phyloP scores from a whole-genome alignment of 192 early-diverging fungal genomes.

The Coemansia sp. region DNA sequence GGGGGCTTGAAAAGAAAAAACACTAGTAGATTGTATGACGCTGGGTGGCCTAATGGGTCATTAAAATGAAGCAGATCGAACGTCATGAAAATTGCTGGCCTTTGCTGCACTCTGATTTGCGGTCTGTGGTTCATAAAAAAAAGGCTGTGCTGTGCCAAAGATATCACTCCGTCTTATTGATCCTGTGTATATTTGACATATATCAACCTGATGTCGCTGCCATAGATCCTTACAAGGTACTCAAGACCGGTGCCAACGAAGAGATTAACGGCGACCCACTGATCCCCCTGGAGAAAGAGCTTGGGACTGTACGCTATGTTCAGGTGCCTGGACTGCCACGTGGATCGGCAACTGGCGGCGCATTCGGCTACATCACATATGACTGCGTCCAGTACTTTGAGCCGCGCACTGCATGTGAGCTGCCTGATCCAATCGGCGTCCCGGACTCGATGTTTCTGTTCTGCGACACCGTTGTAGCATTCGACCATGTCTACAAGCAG shows the following conservation, averaged over 20 bases:
- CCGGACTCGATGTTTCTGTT: slow-evolving; percentile 94
- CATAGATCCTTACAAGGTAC: slow-evolving; percentile 84
- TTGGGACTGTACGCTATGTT: slow-evolving; percentile 74
- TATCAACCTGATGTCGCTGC: neutral
- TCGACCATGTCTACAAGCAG: slow-evolving; percentile 91
- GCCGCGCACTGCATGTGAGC: slow-evolving; percentile 76
- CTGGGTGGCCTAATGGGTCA: neutral
- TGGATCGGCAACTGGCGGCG: slow-evolving; percentile 71
- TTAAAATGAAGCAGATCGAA: too few species aligned
- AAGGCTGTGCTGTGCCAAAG: too few species aligned
- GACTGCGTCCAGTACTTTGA: slow-evolving; percentile 99
- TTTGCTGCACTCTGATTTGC: too few species aligned
- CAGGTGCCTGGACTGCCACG: slow-evolving; percentile 77
- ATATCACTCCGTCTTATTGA: neutral
- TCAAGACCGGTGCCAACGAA: slow-evolving; percentile 75
- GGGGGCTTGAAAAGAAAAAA: too few species aligned
- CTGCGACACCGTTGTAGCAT: slow-evolving; percentile 93
- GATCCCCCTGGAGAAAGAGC: slow-evolving; percentile 79
- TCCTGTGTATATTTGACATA: too few species aligned
- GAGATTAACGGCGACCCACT: slow-evolving; percentile 82
- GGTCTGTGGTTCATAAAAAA: neutral
- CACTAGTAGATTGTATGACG: too few species aligned
- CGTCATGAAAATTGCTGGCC: too few species aligned
- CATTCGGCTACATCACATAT: slow-evolving; percentile 95
- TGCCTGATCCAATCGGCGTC: slow-evolving; percentile 83